Evolutionary conservation across 768 basidiomycete genomes (phyloP).

Genomic region (Sarcodon sp.): DNA sequence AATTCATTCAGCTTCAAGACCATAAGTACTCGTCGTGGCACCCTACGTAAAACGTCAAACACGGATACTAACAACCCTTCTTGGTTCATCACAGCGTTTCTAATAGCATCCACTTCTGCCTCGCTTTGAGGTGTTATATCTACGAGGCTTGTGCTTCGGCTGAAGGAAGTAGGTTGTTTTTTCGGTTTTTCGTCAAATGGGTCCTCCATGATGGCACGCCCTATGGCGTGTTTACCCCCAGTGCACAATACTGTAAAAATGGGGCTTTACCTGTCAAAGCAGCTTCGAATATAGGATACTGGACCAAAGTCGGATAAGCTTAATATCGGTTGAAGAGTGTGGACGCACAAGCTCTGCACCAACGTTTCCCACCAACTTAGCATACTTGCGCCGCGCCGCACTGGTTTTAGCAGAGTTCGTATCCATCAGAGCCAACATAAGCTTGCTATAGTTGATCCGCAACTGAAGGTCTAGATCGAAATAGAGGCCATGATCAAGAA

Average conservation of each 20-base stretch:
- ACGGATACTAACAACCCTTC: slow-evolving; percentile 81
- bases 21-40: slow-evolving; percentile 79
- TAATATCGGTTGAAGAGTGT: neutral
- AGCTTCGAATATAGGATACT: slow-evolving; percentile 93
- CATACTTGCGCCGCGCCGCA: slow-evolving; percentile 72
- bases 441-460: slow-evolving; percentile 72
- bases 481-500: slow-evolving; percentile 90
- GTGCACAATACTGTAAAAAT: neutral
- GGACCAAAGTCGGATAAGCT: neutral
- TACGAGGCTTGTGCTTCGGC: slow-evolving; percentile 65
- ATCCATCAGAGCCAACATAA: slow-evolving; percentile 85
- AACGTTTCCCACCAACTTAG: slow-evolving; percentile 84
- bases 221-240: slow-evolving; percentile 11
- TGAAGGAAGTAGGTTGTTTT: slow-evolving; percentile 23
- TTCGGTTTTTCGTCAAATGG: slow-evolving; percentile 31
- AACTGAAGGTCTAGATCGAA: slow-evolving; percentile 79
- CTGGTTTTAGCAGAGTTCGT: slow-evolving; percentile 51
- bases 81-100: slow-evolving; percentile 67
- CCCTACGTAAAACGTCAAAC: slow-evolving; percentile 74
- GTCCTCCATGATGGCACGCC: slow-evolving; percentile 61
- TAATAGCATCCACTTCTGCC: slow-evolving; percentile 70
- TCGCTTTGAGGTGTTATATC: slow-evolving; percentile 62
- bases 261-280: slow-evolving; percentile 62
- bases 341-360: slow-evolving; percentile 63
- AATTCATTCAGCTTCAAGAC: slow-evolving; percentile 80